Evolutionary conservation across 1,284 basidiomycete species (phyloP), one percentile per base, ranked within the genome.

Genomic region (Coniophora puteana): DNA sequence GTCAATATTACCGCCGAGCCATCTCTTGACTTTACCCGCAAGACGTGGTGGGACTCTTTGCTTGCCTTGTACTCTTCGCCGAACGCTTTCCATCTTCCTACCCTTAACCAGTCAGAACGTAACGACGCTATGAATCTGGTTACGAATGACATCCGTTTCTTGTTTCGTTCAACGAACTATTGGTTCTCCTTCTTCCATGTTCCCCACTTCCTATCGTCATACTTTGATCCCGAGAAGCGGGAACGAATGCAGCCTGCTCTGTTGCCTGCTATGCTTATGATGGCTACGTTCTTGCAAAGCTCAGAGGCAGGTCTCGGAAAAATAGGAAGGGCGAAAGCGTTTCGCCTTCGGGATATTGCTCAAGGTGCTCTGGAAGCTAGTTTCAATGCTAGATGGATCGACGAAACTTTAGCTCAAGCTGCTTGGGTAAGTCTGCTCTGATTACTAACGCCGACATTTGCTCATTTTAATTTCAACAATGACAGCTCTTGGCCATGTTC

Each of bases 31-130:
- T 86, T 83, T 57, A 67, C 70, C 21, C 80, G 82, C 39, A 78
- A 82, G 64, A 78, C 77, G 24, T 88, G 85, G 85, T 89, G 83
- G 81, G 87, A 88, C 53, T 76, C 72, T 4, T 66, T 89, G 18
- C 59, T 86, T 26, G 64, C 66, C 20, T 54, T 80, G 8, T 87
- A 87, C 57, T 51, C 65, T 26, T 63, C 67, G 17, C 61, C 71
- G 7, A 55, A 56, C 33, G 51, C 61, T 30, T 45, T 48, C n/a
- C 57, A 52, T 40, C 50, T 53, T 34, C 62, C 57, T 37, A 40
- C 58, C 27, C 53, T 77, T 26, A 61, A 68, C 5, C 42, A 62
- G 18, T 58, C 67, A 17, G 58, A 74, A 51, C 73, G 79, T 14
- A 68, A 74, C 24, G 49, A 58, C 8, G 68, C 72, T 5, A 56